Percentiles rank a stretch among this genome's conserved stretches.
These are phyloP conservation scores for Juncus inflexus DNA, from an alignment of 176 grass and related monocot species.

Conservation along the genomic window DNA sequence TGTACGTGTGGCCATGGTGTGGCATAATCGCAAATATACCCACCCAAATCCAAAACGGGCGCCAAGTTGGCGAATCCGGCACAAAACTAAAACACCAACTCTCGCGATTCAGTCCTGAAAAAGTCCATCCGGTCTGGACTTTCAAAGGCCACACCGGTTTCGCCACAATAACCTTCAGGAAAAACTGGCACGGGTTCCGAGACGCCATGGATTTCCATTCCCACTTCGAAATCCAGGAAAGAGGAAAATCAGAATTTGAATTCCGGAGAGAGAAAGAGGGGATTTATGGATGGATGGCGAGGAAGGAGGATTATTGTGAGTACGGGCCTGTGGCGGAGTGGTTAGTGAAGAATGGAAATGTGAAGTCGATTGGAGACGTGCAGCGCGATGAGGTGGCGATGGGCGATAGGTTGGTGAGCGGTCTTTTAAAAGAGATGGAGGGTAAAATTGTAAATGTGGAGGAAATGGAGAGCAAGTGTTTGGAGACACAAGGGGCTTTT, in stretches of 20 bases:
- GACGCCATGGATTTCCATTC: conserved; percentile 27
- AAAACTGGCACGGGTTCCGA: conserved; percentile 8
- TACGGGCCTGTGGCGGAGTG: background rate
- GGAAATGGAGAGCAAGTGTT: conserved; percentile 20
- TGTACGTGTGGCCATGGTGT: conserved; percentile 22
- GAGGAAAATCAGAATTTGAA: conserved; percentile 17
- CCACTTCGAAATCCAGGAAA: conserved; percentile 16
- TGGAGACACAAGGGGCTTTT: conserved; percentile 4
- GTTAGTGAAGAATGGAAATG: conserved; percentile 11
- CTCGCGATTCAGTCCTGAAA: background rate
- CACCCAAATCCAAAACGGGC: conserved; percentile 4
- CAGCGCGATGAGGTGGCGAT: conserved; percentile 11
- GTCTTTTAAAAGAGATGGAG: conserved; percentile 10
- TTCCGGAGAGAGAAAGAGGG: background rate
- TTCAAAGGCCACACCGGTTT: conserved; percentile 21
- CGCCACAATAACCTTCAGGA: conserved; percentile 6
- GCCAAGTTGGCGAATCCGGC: conserved; percentile 3
- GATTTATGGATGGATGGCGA: conserved; percentile 19
- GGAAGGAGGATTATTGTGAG: conserved; percentile 16
- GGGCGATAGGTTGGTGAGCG: background rate
- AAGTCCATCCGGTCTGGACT: conserved; percentile 9
- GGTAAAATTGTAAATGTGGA: conserved; percentile 8
- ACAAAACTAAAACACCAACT: conserved; percentile 8
- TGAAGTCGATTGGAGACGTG: conserved; percentile 15
- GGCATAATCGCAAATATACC: conserved; percentile 23